Base-by-base conservation (phyloP, 2,329 filamentous ascomycete species). In the Ambrosiella xylebori region DNA sequence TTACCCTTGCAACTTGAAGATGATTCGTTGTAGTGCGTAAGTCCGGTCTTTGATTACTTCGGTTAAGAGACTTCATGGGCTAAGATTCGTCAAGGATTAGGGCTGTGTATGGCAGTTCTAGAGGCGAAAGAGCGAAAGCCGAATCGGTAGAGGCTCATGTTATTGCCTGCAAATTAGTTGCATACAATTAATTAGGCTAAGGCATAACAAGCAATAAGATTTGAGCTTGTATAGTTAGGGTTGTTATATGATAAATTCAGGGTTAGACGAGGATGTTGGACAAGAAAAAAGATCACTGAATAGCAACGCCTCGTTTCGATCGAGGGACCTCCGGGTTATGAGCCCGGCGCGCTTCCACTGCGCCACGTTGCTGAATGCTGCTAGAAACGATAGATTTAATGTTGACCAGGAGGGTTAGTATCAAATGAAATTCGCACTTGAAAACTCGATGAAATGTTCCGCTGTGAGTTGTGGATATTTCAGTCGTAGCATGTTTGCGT, bases 341-440 rank as follows among this genome's bases (percentile, higher is more conserved):
- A 60, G 58, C 58, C 58, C 55, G 58, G 58, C 58, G 58, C 55
- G 55, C 58, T 60, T 60, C 58, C 58, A 60, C 58, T 60, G 58
- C 58, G 58, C 55, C 58, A 60, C 58, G 58, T 60, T 57, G 55
- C 58, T 61, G 8, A 37, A 47, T 59, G 7, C n/a, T 41, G 9
- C 40, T 47, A 9, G 27, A 7, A 11, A 1, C 37, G 27, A 27
- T 27, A 27, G 5, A 27, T 27, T 27, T 27, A 27, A 27, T 27
- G 27, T 27, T 27, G 4, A 27, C 3, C 27, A 27, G 27, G 27
- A 27, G 3, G 27, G 27, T 27, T 27, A 3, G 27, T 27, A 27
- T 27, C 27, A 3, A 27, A 27, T 27, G 3, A 27, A 27, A 27
- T 27, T 2, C 4, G 27, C 27, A 27, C 27, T 27, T 27, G 27